phyloP scores from a whole-genome alignment of 352 stramenopile species.

The Pelagophyceae sp. region DNA sequence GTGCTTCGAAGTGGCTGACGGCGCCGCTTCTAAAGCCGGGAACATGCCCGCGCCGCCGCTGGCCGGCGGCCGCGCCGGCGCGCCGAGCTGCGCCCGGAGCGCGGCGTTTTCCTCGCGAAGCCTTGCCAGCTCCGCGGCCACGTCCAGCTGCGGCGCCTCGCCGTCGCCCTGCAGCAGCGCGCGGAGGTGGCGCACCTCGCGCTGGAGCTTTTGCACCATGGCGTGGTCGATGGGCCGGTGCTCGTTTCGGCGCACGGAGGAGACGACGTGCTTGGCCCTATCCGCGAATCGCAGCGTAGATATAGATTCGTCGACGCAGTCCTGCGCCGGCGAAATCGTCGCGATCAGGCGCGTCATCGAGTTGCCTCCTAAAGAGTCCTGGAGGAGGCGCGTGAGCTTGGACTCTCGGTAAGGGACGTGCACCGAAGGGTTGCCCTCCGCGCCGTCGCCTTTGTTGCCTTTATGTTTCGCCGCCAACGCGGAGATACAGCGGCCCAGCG shows the following conservation, averaged over 20 bases:
- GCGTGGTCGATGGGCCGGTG: conserved; percentile 62
- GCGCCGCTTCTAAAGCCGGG: neutral
- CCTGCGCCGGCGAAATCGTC: conserved; percentile 61
- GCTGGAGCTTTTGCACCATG: conserved; percentile 66
- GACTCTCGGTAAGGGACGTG: conserved; percentile 85
- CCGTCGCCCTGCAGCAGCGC: conserved; percentile 47
- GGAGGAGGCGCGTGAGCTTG: conserved; percentile 78
- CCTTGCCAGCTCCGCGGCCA: neutral
- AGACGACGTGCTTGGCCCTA: conserved; percentile 66
- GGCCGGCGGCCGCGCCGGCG: neutral
- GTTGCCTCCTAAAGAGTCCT: conserved; percentile 54
- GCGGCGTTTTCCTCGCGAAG: neutral
- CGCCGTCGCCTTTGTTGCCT: neutral
- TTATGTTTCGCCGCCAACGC: conserved; percentile 37
- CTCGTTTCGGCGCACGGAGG: conserved; percentile 63
- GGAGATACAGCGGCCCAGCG: conserved; percentile 71
- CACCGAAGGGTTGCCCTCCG: neutral
- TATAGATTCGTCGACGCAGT: conserved; percentile 71
- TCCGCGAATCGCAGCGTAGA: conserved; percentile 75
- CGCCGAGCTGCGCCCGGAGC: neutral
- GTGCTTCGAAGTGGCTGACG: neutral
- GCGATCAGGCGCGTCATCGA: conserved; percentile 31
- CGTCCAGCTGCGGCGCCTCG: neutral
- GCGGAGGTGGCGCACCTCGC: conserved; percentile 60
- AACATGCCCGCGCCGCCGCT: conserved; percentile 3